Evolutionary conservation across 768 basidiomycete species (phyloP).

Genomic region (Chalciporus sphaerocephalus): DNA sequence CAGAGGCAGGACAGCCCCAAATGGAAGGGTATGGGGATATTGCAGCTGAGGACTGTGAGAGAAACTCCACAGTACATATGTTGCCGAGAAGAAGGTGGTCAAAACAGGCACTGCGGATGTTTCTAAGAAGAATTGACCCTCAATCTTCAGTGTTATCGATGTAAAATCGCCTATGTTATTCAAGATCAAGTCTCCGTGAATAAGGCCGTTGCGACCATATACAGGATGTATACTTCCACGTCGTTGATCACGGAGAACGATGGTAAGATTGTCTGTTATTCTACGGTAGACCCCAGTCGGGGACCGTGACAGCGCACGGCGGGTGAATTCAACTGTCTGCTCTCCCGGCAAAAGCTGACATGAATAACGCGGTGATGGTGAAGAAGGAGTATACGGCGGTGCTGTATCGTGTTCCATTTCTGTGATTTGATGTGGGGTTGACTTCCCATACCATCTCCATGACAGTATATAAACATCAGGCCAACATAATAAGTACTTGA

Average conservation of each 20-base stretch:
- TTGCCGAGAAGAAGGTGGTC: constrained; percentile 15
- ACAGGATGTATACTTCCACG: constrained; percentile 20
- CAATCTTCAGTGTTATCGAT: constrained; percentile 25
- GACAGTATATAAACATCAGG: constrained; percentile 2
- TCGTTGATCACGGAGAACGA: constrained; percentile 22
- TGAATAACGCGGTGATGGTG: constrained; percentile 54
- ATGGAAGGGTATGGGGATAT: constrained; percentile 38
- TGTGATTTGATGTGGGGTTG: not conserved
- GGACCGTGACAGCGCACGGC: constrained; percentile 2
- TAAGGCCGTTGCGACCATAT: constrained; percentile 19
- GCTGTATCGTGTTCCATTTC: constrained; percentile 23
- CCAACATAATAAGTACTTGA: too few relatives aligned
- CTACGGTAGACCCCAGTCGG: constrained; percentile 24
- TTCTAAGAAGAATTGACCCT: constrained; percentile 21
- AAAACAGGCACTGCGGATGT: constrained; percentile 10
- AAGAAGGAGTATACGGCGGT: constrained; percentile 50
- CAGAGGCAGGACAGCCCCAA: constrained; percentile 43
- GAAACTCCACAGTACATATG: constrained; percentile 18
- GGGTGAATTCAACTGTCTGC: constrained; percentile 45
- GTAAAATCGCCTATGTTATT: constrained; percentile 4
- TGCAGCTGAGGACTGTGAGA: constrained; percentile 4
- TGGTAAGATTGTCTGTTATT: constrained; percentile 26
- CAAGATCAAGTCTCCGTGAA: constrained; percentile 25
- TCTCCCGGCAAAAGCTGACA: constrained; percentile 47
- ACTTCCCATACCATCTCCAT: not conserved